Percentiles rank a stretch among this genome's conserved stretches.
These are phyloP conservation scores for Paraphysoderma sedebokerense DNA, from an alignment of 371 early-diverging fungal genomes.

Conservation along the genomic window DNA sequence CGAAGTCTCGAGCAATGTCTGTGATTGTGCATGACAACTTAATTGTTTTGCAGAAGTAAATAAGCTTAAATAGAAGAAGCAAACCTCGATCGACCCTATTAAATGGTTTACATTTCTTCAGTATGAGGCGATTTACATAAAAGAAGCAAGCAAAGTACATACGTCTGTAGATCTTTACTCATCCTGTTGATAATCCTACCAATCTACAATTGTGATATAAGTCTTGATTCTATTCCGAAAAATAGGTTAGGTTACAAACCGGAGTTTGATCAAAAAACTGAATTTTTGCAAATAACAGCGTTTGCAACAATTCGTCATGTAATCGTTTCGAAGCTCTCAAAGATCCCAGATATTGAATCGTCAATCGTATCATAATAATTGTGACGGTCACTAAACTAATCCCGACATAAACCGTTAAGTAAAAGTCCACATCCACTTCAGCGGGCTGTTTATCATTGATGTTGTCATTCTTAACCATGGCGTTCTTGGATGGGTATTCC, in stretches of 20 bases:
- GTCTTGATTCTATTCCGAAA: neutral
- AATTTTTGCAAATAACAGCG: conserved; percentile 48
- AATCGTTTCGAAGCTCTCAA: neutral
- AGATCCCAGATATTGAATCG: neutral
- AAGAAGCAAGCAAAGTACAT: conserved; percentile 17
- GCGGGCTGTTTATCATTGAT: no score
- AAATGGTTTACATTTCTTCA: no score
- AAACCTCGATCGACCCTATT: no score
- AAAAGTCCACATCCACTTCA: neutral
- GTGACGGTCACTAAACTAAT: neutral
- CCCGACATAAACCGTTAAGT: neutral
- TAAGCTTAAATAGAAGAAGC: no score
- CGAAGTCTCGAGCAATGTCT: no score
- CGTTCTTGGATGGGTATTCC: no score
- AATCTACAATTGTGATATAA: no score
- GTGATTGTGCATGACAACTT: no score
- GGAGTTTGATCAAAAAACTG: conserved; percentile 81
- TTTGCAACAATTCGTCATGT: neutral
- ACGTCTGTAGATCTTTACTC: conserved; percentile 50
- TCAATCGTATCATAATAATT: neutral
- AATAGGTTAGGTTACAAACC: conserved; percentile 21
- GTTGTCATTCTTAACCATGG: no score
- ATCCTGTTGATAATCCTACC: conserved; percentile 74
- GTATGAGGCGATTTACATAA: neutral
- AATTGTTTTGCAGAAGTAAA: no score